These are phyloP conservation scores for Xylariomycetidae sp. DNA, from an alignment of 2,329 filamentous ascomycete species.

Conservation along the genomic window DNA sequence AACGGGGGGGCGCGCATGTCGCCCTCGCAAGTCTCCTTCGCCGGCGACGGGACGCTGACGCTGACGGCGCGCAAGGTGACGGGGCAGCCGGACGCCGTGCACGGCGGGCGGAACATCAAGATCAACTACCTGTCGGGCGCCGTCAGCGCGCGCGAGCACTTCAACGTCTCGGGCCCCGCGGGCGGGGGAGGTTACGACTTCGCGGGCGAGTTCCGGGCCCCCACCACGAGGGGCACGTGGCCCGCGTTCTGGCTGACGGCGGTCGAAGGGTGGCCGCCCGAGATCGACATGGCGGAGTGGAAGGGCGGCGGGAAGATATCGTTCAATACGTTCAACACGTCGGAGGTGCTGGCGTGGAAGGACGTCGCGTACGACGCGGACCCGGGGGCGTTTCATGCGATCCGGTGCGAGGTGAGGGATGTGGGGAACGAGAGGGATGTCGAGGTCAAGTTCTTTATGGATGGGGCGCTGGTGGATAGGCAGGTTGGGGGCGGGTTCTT, in stretches of 20 bases:
- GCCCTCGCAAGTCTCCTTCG: slow-evolving; percentile 38
- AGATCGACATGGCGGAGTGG: slow-evolving; percentile 59
- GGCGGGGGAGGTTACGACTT: slow-evolving; percentile 37
- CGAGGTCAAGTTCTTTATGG: slow-evolving; percentile 49
- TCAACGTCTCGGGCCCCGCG: slow-evolving; percentile 31
- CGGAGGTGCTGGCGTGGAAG: slow-evolving; percentile 38
- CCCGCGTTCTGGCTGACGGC: slow-evolving; percentile 56
- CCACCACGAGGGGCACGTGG: slow-evolving; percentile 44
- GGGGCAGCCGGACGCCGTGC: slow-evolving; percentile 33
- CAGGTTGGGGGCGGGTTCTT: slow-evolving; percentile 47
- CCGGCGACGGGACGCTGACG: slow-evolving; percentile 36
- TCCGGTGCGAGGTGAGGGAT: slow-evolving; percentile 47
- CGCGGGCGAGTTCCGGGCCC: slow-evolving; percentile 34
- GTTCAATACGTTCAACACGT: slow-evolving; percentile 45
- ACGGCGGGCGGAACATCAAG: slow-evolving; percentile 34
- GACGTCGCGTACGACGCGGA: slow-evolving; percentile 45
- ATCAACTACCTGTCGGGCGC: slow-evolving; percentile 51
- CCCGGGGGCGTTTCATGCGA: slow-evolving; percentile 42
- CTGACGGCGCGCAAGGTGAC: slow-evolving; percentile 41
- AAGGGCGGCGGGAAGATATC: slow-evolving; percentile 53
- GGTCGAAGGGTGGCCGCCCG: slow-evolving; percentile 51
- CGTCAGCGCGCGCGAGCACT: slow-evolving; percentile 34
- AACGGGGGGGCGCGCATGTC: slow-evolving; percentile 55
- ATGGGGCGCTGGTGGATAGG: slow-evolving; percentile 42
- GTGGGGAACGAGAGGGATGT: slow-evolving; percentile 48